Percentiles rank a stretch among this genome's conserved stretches.
These are phyloP conservation scores for Ormosia emarginata DNA, from an alignment of 306 rosid species.

Conservation along the genomic window DNA sequence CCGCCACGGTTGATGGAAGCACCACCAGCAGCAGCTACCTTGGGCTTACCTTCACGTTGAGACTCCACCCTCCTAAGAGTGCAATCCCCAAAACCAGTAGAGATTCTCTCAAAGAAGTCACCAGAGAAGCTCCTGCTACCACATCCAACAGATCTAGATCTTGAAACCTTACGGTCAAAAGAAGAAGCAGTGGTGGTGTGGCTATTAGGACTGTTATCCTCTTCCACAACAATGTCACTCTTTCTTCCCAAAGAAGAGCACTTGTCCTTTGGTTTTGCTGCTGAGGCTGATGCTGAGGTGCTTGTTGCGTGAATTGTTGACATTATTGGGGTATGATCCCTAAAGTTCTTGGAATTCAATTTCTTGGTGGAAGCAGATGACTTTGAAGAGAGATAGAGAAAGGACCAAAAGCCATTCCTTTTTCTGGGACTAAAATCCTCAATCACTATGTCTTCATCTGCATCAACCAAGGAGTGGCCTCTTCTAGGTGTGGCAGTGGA, in stretches of 20 bases:
- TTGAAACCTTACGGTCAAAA: conserved; percentile 79
- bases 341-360: conserved; percentile 28
- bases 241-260: conserved; percentile 19
- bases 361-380: conserved; percentile 25
- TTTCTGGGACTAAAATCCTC: conserved; percentile 56
- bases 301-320: background rate
- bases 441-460: conserved; percentile 12
- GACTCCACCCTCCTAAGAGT: conserved; percentile 89
- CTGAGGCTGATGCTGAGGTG: background rate
- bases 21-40: background rate
- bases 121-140: conserved; percentile 97
- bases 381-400: conserved; percentile 59
- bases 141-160: conserved; percentile 98
- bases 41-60: conserved; percentile 76
- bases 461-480: conserved; percentile 29
- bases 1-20: conserved; percentile 13
- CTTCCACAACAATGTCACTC: conserved; percentile 31
- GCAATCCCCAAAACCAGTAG: conserved; percentile 97
- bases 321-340: conserved; percentile 18
- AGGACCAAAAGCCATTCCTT: conserved; percentile 82
- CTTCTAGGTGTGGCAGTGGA: conserved; percentile 71
- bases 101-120: conserved; percentile 90
- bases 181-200: conserved; percentile 53
- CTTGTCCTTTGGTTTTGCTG: conserved; percentile 17
- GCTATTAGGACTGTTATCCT: conserved; percentile 47